Conservation (phyloP, 331 rosid species). For the Quercus lobata region DNA sequence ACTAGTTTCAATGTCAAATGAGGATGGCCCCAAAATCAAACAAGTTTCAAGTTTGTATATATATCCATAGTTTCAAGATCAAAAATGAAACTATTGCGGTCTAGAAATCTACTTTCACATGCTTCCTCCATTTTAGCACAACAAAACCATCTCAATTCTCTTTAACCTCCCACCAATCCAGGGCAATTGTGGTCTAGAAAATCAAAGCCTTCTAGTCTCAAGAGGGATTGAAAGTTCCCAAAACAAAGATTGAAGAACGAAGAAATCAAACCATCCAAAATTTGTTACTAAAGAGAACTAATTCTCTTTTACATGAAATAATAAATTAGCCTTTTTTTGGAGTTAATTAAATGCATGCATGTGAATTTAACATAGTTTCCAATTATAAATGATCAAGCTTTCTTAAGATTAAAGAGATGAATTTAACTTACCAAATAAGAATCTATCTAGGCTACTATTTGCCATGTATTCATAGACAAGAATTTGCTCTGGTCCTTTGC, state of each 20-base stretch:
- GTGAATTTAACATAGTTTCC: background rate
- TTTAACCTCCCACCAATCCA: too few species aligned
- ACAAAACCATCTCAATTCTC: too few species aligned
- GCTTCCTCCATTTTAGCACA: too few species aligned
- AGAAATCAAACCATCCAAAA: background rate
- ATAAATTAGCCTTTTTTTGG: background rate
- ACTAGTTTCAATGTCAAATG: too few species aligned
- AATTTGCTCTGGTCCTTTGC: conserved; percentile 60
- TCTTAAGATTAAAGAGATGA: background rate
- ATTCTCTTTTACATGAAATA: background rate
- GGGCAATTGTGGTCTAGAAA: too few species aligned
- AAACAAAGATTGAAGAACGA: background rate
- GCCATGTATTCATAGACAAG: conserved; percentile 75
- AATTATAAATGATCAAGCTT: background rate
- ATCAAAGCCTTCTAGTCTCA: too few species aligned
- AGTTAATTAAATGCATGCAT: background rate
- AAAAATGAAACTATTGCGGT: too few species aligned
- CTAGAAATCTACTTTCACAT: too few species aligned
- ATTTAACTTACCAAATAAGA: conserved; percentile 54
- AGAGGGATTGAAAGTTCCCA: too few species aligned
- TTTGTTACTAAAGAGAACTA: background rate
- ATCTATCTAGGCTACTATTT: conserved; percentile 57
- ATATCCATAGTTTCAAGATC: too few species aligned
- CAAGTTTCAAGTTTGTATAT: too few species aligned
- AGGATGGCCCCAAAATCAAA: too few species aligned